Conservation (phyloP, 2,329 filamentous ascomycete species). For the Pseudogymnoascus sp. region DNA sequence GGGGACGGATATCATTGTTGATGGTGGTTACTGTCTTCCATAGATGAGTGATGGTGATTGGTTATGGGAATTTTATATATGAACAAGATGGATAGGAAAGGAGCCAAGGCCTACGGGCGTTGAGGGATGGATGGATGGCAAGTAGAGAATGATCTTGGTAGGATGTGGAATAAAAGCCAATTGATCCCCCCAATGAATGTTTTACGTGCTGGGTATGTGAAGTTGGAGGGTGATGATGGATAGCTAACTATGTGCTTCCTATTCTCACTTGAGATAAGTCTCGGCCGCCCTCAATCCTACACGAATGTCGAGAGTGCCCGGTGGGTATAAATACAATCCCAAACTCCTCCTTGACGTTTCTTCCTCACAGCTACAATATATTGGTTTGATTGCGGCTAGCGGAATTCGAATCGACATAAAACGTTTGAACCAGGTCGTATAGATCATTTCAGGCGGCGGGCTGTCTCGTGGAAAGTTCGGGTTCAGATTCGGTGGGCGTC, state of each 20-base stretch:
- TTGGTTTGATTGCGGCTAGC: no score
- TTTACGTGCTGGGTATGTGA: background rate
- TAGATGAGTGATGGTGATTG: background rate
- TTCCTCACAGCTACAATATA: no score
- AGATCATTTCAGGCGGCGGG: no score
- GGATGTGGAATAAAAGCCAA: background rate
- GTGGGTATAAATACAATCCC: background rate
- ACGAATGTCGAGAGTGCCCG: background rate
- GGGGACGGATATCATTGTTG: slow-evolving; percentile 34
- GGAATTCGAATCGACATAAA: no score
- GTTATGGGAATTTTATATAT: background rate
- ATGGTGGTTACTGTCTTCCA: slow-evolving; percentile 18
- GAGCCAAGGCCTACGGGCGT: background rate
- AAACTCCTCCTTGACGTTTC: no score
- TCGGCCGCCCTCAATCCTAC: background rate
- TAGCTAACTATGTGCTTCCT: background rate
- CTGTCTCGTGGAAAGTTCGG: no score
- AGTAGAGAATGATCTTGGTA: slow-evolving; percentile 2
- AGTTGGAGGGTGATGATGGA: background rate
- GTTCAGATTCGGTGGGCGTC: no score
- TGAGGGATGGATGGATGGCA: background rate
- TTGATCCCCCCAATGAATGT: background rate
- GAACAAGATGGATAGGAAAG: background rate
- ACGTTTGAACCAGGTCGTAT: no score
- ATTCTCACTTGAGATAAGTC: background rate